Base-by-base conservation (phyloP, 176 grass and related monocot species). In the Melocanna baccifera region DNA sequence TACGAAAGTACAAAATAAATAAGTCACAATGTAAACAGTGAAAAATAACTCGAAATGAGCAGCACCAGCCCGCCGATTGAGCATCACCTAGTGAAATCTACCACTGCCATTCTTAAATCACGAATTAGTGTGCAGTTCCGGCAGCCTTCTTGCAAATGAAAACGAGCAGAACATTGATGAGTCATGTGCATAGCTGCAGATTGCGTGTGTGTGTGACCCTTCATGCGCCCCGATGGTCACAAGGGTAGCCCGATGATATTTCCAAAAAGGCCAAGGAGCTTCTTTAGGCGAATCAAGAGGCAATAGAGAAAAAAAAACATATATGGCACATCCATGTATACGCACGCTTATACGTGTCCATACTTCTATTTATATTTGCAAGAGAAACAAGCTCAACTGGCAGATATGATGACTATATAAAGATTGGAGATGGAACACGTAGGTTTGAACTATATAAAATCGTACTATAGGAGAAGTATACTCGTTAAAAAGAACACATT, bases 71-170 rank as follows among this genome's bases (percentile, higher is more conserved):
- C 34, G 34, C 34, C 34, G 4, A 34, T 34, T 47, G 12, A 12
- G 45, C 45, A 47, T 47, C 3, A 34, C 26, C 53, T 61, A 68
- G 8, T 68, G 22, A n/a, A 68, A 9, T 22, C 36, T 48, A 32
- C 11, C 12, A 13, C 23, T 9, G 45, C n/a, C 25, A 32, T 47
- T 78, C 15, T 13, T 28, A 46, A 65, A 32, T 20, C 57, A 14
- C 15, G 4, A 61, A 57, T 12, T 45, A 6, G 13, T 34, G 48
- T 36, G 48, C 32, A 56, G 42, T 29, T 42, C 68, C 34, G 52
- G 53, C 73, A 78, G 9, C 34, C 22, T 71, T 71, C 16, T 19
- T 83, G 25, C 46, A 30, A 77, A 59, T 39, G 43, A 34, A 88
- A 43, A 15, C n/a, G 20, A 5, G 50, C 5, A 59, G 14, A 40